These are phyloP conservation scores for Coemansia sp. DNA, from an alignment of 192 early-diverging fungal genomes.

Conservation along the genomic window DNA sequence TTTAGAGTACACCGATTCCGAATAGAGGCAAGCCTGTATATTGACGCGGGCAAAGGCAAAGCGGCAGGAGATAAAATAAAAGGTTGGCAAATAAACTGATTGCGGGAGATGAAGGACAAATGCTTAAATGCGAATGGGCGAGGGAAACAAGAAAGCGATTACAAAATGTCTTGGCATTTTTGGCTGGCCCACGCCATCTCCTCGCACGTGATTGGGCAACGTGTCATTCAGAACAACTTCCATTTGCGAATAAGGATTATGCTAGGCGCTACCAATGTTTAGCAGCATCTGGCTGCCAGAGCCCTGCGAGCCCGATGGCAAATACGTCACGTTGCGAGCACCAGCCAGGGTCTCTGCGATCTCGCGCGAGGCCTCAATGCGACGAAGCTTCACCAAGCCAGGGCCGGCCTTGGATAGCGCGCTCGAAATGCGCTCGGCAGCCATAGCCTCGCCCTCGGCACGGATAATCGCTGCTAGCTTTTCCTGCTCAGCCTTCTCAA, in stretches of 20 bases:
- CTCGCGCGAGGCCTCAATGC: slow-evolving; percentile 97
- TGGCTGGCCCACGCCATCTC: too few species aligned
- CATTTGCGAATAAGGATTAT: background rate
- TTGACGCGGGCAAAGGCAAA: too few species aligned
- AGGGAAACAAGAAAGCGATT: too few species aligned
- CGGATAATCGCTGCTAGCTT: slow-evolving; percentile 96
- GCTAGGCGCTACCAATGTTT: slow-evolving; percentile 62
- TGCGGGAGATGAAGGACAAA: too few species aligned
- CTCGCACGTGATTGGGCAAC: background rate
- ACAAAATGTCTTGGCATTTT: too few species aligned
- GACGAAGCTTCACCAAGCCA: slow-evolving; percentile 92
- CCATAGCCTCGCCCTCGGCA: slow-evolving; percentile 95
- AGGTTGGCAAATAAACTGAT: too few species aligned
- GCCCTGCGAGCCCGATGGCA: slow-evolving; percentile 65
- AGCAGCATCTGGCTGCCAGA: slow-evolving; percentile 76
- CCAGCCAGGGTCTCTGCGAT: slow-evolving; percentile 88
- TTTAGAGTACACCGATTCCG: background rate
- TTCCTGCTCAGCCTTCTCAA: slow-evolving; percentile 99
- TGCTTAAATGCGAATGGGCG: too few species aligned
- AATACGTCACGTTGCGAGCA: slow-evolving; percentile 88
- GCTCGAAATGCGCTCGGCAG: slow-evolving; percentile 90
- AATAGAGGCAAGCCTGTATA: too few species aligned
- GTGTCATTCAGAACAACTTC: background rate
- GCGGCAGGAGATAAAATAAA: background rate
- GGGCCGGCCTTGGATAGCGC: slow-evolving; percentile 90